phyloP scores from a whole-genome alignment of 179 eudicot genomes.

The Spinacia oleracea region DNA sequence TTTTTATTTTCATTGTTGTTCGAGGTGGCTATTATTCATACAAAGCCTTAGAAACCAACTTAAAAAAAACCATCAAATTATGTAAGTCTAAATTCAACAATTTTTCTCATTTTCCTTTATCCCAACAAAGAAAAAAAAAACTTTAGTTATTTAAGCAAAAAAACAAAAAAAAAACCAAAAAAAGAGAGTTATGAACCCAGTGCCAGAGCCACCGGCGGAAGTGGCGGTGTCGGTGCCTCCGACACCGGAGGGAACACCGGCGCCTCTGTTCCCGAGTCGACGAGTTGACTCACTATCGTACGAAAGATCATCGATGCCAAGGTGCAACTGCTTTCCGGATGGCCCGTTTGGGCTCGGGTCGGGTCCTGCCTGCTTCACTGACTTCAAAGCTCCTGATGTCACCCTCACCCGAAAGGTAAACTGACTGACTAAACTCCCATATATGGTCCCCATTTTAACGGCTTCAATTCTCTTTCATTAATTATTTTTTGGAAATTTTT shows the following conservation, averaged over 20 bases:
- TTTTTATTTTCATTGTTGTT: slow-evolving; percentile 4
- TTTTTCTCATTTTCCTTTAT: not conserved
- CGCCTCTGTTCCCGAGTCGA: slow-evolving; percentile 28
- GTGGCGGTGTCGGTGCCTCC: slow-evolving; percentile 25
- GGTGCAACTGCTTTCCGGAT: slow-evolving; percentile 34
- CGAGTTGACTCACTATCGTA: slow-evolving; percentile 38
- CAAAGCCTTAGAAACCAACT: slow-evolving; percentile 24
- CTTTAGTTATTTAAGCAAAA: not conserved
- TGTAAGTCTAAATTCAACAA: slow-evolving; percentile 22
- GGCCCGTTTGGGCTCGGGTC: slow-evolving; percentile 27
- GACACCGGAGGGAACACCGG: slow-evolving; percentile 42
- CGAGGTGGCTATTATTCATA: slow-evolving; percentile 27
- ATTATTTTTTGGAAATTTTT: too few species aligned
- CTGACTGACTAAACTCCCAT: too few species aligned
- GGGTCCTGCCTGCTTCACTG: slow-evolving; percentile 35
- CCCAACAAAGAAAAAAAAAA: slow-evolving; percentile 17
- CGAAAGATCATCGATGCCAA: slow-evolving; percentile 40
- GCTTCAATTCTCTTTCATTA: not conserved
- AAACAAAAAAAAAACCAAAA: not conserved
- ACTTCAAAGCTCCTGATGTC: slow-evolving; percentile 35
- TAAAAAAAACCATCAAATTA: slow-evolving; percentile 35
- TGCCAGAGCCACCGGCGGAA: slow-evolving; percentile 2
- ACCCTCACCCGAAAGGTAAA: slow-evolving; percentile 46
- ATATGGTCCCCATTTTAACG: not conserved
- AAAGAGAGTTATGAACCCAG: not conserved